Evolutionary conservation across 331 rosid genomes (phyloP).

Genomic region (Arachis monticola): DNA sequence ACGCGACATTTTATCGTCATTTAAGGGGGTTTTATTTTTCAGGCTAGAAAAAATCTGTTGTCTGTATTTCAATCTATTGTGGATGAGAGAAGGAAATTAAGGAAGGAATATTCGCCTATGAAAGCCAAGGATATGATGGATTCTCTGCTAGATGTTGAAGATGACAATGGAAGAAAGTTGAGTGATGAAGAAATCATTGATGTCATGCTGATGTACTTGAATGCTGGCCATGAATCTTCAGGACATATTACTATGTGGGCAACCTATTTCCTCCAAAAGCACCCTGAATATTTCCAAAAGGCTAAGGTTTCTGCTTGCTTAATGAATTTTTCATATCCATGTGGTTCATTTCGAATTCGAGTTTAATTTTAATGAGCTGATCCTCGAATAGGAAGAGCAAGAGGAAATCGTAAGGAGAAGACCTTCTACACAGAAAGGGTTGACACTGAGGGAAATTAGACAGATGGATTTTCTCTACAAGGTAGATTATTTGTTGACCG

Average conservation of each 20-base stretch:
- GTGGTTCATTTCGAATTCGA: background rate
- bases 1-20: background rate
- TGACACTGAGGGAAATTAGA: slow-evolving; percentile 74
- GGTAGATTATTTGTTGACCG: slow-evolving; percentile 40
- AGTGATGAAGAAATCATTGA: slow-evolving; percentile 76
- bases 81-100: slow-evolving; percentile 54
- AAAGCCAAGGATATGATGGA: slow-evolving; percentile 86
- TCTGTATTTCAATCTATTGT: slow-evolving; percentile 68
- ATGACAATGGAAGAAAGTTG: slow-evolving; percentile 73
- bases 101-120: slow-evolving; percentile 8
- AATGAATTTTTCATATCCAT: background rate
- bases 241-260: slow-evolving; percentile 97
- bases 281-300: slow-evolving; percentile 61
- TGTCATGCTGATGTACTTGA: slow-evolving; percentile 83
- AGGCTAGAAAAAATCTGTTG: slow-evolving; percentile 81
- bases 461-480: slow-evolving; percentile 80
- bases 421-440: slow-evolving; percentile 64
- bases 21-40: slow-evolving; percentile 2
- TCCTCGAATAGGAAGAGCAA: slow-evolving; percentile 71
- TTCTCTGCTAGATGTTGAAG: slow-evolving; percentile 73
- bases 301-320: slow-evolving; percentile 64
- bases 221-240: slow-evolving; percentile 96
- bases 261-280: slow-evolving; percentile 52
- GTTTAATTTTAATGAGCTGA: background rate
- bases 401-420: slow-evolving; percentile 67